Percentiles rank a stretch among this genome's conserved stretches.
These are phyloP conservation scores for Pyrenophora seminiperda DNA, from an alignment of 2,329 filamentous ascomycete species.

Conservation along the genomic window DNA sequence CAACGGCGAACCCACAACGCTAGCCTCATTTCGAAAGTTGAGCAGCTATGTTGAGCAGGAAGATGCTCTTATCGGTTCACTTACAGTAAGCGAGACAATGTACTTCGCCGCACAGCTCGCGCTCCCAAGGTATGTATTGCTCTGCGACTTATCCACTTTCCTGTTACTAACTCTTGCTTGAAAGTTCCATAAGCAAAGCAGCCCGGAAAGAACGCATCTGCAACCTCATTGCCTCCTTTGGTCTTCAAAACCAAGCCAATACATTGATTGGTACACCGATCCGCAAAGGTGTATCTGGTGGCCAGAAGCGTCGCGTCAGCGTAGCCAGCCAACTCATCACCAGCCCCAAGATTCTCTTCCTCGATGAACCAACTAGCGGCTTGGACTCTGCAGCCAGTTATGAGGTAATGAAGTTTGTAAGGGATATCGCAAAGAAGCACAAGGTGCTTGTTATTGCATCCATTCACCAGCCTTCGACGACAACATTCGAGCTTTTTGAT, in stretches of 20 bases:
- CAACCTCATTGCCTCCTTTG: constrained; percentile 72
- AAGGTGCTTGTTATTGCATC: constrained; percentile 78
- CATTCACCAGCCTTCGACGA: constrained; percentile 83
- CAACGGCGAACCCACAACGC: constrained; percentile 64
- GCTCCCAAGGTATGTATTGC: constrained; percentile 48
- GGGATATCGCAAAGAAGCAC: constrained; percentile 67
- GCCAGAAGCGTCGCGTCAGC: constrained; percentile 80
- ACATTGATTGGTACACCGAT: constrained; percentile 82
- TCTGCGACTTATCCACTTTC: not conserved
- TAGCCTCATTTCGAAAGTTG: constrained; percentile 65
- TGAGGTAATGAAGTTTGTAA: constrained; percentile 77
- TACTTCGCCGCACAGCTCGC: constrained; percentile 75
- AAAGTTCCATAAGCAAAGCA: constrained; percentile 57
- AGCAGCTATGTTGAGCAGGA: constrained; percentile 86
- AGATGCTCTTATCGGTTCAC: constrained; percentile 78
- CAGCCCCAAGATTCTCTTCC: constrained; percentile 77
- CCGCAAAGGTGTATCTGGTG: constrained; percentile 80
- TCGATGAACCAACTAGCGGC: constrained; percentile 84
- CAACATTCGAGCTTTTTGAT: constrained; percentile 80
- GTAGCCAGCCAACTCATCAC: constrained; percentile 83
- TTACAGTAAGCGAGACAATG: constrained; percentile 81
- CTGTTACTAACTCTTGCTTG: constrained; percentile 11
- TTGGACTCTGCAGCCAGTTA: constrained; percentile 77
- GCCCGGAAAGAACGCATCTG: constrained; percentile 69
- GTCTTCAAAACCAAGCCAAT: constrained; percentile 70